Evolutionary conservation across 768 basidiomycete species (phyloP).

Genomic region (Hericium rajendrae): DNA sequence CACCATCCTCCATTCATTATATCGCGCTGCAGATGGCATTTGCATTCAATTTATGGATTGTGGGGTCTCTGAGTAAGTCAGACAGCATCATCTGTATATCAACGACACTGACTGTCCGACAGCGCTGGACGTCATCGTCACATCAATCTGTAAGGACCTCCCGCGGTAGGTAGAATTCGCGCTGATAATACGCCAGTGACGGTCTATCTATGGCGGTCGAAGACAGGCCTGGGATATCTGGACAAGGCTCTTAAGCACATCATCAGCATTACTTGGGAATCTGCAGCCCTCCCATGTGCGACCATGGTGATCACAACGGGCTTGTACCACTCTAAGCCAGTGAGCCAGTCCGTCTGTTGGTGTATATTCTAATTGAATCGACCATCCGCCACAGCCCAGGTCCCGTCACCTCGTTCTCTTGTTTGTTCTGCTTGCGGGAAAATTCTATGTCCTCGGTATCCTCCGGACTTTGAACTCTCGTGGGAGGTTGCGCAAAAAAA

Average conservation of each 20-base stretch:
- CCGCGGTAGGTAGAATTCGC: neutral
- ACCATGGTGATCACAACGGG: constrained; percentile 23
- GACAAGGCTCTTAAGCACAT: constrained; percentile 32
- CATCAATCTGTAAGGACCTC: constrained; percentile 26
- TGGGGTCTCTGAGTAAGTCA: constrained; percentile 30
- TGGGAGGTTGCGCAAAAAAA: constrained; percentile 18
- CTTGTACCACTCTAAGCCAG: constrained; percentile 19
- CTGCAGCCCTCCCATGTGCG: constrained; percentile 26
- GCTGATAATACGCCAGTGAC: constrained; percentile 24
- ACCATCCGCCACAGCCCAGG: neutral
- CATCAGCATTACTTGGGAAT: constrained; percentile 32
- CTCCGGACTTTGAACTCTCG: constrained; percentile 23
- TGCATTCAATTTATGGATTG: constrained; percentile 38
- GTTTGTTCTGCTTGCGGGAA: constrained; percentile 41
- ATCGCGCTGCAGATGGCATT: constrained; percentile 25
- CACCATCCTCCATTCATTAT: neutral
- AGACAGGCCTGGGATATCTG: constrained; percentile 21
- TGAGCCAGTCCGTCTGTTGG: constrained; percentile 21
- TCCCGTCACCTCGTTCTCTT: constrained; percentile 29
- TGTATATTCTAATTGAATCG: too few relatives aligned
- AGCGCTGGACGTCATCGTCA: constrained; percentile 34
- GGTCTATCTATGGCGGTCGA: constrained; percentile 31
- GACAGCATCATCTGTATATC: neutral
- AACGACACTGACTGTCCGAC: neutral
- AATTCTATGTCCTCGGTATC: constrained; percentile 29